These are phyloP conservation scores for Alternaria longipes DNA, from an alignment of 2,329 filamentous ascomycete species.

Conservation along the genomic window DNA sequence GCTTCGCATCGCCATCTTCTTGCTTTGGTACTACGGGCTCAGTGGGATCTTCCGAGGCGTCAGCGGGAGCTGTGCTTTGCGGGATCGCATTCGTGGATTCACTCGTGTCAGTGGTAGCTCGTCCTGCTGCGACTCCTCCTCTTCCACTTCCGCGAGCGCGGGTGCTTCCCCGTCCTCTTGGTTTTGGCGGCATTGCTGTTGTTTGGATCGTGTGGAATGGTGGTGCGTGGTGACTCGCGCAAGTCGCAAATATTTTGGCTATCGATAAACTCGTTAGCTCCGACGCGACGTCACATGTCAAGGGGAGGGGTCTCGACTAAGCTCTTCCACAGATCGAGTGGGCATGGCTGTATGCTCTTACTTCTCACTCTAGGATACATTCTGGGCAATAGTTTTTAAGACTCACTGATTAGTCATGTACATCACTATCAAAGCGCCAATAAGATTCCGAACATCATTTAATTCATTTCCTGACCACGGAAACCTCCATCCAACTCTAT, in stretches of 20 bases:
- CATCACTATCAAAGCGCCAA: background rate
- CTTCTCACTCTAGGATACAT: background rate
- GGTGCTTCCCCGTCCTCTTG: constrained; percentile 34
- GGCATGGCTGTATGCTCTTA: background rate
- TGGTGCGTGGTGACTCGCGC: constrained; percentile 19
- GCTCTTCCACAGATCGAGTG: background rate
- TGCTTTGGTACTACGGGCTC: constrained; percentile 30
- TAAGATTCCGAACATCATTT: constrained; percentile 12
- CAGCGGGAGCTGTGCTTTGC: constrained; percentile 22
- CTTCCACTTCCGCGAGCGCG: constrained; percentile 34
- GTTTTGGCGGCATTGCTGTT: constrained; percentile 45
- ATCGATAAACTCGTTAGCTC: constrained; percentile 34
- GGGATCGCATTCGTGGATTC: constrained; percentile 29
- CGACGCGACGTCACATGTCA: constrained; percentile 21
- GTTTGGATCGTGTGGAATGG: background rate
- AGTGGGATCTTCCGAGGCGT: constrained; percentile 15
- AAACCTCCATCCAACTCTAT: constrained; percentile 27
- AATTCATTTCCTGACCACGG: constrained; percentile 18
- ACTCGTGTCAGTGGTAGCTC: constrained; percentile 18
- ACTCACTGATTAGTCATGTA: background rate
- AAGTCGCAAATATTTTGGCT: constrained; percentile 32
- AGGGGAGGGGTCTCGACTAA: constrained; percentile 3
- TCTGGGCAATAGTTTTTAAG: background rate
- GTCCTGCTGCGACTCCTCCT: constrained; percentile 28
- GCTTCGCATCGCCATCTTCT: constrained; percentile 31